Conservation (phyloP, 1,284 basidiomycete genomes). For the Ceratobasidium sp. region DNA sequence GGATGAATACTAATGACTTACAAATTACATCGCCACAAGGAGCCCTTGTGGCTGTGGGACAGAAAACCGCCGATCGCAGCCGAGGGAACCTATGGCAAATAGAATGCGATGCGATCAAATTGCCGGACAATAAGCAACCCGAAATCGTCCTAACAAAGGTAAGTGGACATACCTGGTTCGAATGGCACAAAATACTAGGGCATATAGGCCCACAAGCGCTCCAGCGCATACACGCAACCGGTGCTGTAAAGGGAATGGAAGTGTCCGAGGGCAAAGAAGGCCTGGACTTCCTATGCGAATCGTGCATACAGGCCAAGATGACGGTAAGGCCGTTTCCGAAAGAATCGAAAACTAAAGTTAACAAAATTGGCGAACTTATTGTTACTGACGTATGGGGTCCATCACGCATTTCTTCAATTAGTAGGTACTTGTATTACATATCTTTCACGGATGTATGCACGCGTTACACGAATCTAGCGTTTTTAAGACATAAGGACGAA, state of each 20-base stretch:
- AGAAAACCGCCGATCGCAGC: background rate
- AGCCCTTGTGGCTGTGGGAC: background rate
- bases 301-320: too few species aligned
- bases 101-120: background rate
- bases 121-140: background rate
- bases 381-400: too few species aligned
- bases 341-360: too few species aligned
- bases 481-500: too few species aligned
- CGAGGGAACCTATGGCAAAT: slow-evolving; percentile 7
- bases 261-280: too few species aligned
- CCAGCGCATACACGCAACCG: background rate
- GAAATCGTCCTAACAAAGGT: background rate
- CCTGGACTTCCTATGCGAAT: too few species aligned
- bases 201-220: background rate
- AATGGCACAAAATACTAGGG: slow-evolving; percentile 7
- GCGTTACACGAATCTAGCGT: too few species aligned
- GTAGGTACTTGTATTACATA: too few species aligned
- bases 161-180: background rate
- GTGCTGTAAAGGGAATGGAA: background rate
- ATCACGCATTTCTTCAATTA: too few species aligned
- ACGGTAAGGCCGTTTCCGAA: too few species aligned
- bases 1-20: background rate
- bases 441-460: too few species aligned
- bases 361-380: too few species aligned
- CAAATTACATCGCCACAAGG: background rate